Base-by-base conservation (phyloP, 2,329 filamentous ascomycete genomes). In the Metarhizium album region DNA sequence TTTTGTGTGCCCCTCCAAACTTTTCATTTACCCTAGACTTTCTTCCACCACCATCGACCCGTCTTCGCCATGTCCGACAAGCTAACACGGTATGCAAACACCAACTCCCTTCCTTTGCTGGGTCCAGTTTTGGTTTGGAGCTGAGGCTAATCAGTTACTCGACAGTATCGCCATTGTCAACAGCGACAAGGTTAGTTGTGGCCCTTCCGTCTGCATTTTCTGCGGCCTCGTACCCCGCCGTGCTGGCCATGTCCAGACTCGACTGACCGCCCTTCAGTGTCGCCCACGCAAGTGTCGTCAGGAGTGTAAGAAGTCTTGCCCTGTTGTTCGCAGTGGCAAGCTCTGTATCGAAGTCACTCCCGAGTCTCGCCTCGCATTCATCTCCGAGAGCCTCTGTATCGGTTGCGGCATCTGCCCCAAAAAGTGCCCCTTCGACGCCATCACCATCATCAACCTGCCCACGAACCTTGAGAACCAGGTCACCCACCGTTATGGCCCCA, bases 361-460 rank as follows among this genome's bases (percentile, higher is more conserved):
- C 56, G 81, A 87, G 52, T 94, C 91, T 58, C 91, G 91, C 65
- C 91, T 98, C 62, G 93, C 93, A 68, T 98, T 96, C 78, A 95
- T 98, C 64, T 97, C 91, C 58, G 93, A 98, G 71, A 83, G 82
- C 57, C 82, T 96, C 55, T 96, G 91, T 69, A 96, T 97, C 64
- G 93, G 93, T 71, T 98, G 94, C 67, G 94, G 93, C 84, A 98
- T 98, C 74, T 98, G 94, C 71, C 90, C 91, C 43, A 98, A 98
- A 78, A 97, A 97, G 72, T 98, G 93, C 70, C 93, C 93, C 16
- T 98, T 98, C 72, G 86, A 90, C 66, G 93, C 93, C 63, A 98
- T 98, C 73, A 94, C 91, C 70, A 98, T 98, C 71, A 98, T 98
- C 89, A 98, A 98, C 76, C 76, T 98, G 78, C 93, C 94, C 61